phyloP scores from a whole-genome alignment of 441 rosid genomes.

The Kokia cookei region DNA sequence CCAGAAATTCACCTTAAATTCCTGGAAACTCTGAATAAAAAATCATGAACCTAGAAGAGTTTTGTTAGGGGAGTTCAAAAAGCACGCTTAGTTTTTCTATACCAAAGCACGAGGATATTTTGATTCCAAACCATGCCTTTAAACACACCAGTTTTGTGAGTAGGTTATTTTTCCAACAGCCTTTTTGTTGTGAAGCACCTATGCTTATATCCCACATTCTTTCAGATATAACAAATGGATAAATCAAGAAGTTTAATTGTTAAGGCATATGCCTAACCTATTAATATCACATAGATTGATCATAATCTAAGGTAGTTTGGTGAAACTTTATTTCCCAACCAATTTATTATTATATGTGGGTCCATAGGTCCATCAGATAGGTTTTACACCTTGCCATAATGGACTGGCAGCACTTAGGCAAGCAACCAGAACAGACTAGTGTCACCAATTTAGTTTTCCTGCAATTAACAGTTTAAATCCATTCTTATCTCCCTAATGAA shows the following conservation, averaged over 20 bases:
- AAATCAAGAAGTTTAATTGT: neutral
- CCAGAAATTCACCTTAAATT: neutral
- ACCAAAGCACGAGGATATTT: neutral
- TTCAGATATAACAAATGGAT: neutral
- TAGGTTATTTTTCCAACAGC: neutral
- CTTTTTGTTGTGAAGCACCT: neutral
- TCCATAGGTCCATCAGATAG: neutral
- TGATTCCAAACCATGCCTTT: neutral
- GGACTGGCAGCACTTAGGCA: neutral
- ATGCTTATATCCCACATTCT: neutral
- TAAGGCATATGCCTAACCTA: neutral
- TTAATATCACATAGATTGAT: neutral
- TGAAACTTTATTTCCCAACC: neutral
- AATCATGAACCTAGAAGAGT: neutral
- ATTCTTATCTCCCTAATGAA: neutral
- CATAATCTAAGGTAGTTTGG: neutral
- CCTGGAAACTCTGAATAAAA: neutral
- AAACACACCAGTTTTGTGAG: neutral
- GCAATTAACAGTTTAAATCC: neutral
- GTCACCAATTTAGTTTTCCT: neutral
- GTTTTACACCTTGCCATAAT: neutral
- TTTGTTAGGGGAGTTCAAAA: neutral
- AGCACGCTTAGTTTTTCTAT: neutral
- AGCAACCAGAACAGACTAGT: neutral
- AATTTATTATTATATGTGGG: neutral